Evolutionary conservation across 2,329 filamentous ascomycete genomes (phyloP).

Genomic region (Leptographium procerum): DNA sequence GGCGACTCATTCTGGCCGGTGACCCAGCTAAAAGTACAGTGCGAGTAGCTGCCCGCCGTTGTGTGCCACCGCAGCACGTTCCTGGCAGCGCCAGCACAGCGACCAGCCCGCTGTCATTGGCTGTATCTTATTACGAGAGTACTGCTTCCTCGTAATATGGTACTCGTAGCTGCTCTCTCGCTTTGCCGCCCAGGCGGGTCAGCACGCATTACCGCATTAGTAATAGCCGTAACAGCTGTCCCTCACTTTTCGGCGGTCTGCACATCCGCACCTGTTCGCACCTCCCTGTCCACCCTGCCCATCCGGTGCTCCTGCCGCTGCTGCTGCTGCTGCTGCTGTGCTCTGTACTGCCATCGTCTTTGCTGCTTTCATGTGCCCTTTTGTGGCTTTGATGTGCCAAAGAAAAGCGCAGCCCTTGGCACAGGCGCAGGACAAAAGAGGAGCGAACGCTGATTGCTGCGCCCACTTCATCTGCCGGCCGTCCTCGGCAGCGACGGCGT

Average conservation of each 20-base stretch:
- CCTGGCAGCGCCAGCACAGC: background rate
- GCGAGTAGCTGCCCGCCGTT: background rate
- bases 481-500: background rate
- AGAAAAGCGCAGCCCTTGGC: background rate
- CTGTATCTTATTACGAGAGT: too few relatives aligned
- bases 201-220: background rate
- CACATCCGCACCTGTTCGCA: background rate
- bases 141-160: too few relatives aligned
- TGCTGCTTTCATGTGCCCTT: background rate
- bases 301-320: too few relatives aligned
- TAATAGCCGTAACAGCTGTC: background rate
- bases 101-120: background rate
- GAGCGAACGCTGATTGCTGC: background rate
- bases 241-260: background rate
- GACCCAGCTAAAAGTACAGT: too few relatives aligned
- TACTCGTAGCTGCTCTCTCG: too few relatives aligned
- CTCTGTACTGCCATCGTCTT: background rate
- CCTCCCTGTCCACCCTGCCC: too few relatives aligned
- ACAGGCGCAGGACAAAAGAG: background rate
- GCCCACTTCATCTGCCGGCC: background rate
- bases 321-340: too few relatives aligned
- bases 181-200: background rate
- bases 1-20: background rate
- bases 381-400: background rate
- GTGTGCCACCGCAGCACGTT: background rate